Percentiles rank a stretch among this genome's conserved stretches.
phyloP scores from a whole-genome alignment of 108 stramenopile genomes.

The Nannochloropsis salina region DNA sequence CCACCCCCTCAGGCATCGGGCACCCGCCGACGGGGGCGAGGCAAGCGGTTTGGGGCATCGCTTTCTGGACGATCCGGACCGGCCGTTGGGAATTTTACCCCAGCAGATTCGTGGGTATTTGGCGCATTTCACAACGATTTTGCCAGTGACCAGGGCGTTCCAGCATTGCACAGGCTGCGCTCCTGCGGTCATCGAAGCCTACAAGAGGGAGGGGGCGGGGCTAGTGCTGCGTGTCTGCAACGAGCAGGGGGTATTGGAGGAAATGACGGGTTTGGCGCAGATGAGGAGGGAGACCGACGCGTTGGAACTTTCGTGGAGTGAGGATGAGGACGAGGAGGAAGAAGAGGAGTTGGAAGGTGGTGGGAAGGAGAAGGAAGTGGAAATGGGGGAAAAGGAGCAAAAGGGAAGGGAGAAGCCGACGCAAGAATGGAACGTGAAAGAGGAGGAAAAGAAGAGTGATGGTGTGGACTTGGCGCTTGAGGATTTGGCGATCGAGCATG shows the following conservation, averaged over 20 bases:
- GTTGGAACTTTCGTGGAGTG: neutral
- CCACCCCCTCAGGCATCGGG: constrained; percentile 65
- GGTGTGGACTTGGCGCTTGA: neutral
- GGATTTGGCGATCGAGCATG: too few relatives aligned
- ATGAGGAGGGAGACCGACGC: constrained; percentile 26
- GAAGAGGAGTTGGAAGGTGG: neutral
- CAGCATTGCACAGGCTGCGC: constrained; percentile 84
- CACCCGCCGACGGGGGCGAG: constrained; percentile 30
- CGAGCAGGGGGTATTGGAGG: constrained; percentile 60
- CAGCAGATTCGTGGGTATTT: constrained; percentile 84
- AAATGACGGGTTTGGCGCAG: constrained; percentile 44
- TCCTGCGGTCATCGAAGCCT: constrained; percentile 66
- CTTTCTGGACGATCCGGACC: constrained; percentile 18
- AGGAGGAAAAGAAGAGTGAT: neutral
- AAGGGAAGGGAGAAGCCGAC: neutral
- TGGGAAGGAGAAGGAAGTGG: neutral
- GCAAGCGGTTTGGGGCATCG: constrained; percentile 19
- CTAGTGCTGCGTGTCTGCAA: constrained; percentile 71
- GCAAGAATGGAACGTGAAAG: neutral
- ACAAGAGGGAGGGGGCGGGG: constrained; percentile 62
- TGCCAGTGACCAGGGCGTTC: constrained; percentile 79
- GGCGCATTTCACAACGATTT: constrained; percentile 80
- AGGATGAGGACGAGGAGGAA: neutral
- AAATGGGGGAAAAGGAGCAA: neutral
- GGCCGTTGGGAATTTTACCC: constrained; percentile 55